Evolutionary conservation across 805 yeast species (phyloP), one percentile per base, ranked within the genome.

Genomic region (Candida alai): DNA sequence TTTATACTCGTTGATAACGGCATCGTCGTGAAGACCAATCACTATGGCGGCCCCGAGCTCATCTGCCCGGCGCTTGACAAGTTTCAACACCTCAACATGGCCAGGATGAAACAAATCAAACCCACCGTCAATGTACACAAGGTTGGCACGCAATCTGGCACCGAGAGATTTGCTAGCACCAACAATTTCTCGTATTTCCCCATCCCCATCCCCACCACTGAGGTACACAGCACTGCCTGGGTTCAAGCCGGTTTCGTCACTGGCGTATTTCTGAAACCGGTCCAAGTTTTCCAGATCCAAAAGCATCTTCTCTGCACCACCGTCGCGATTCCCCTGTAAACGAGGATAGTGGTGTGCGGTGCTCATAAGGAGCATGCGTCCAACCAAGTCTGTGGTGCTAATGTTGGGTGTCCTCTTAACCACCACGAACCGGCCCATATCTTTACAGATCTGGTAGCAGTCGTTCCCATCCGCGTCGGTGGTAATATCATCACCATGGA

Each of bases 401-500:
- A 93, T 93, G 51, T 89, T 89, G 10, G 88, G 90, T 0, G 98
- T 93, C 45, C 98, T 70, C 58, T 85, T 88, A 28, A 93, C 97
- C n/a, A 86, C 87, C 14, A 80, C 73, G 54, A 90, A 85, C 45
- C 90, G 63, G n/a, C 94, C 95, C 52, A 77, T 60, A 35, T 85
- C 86, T 55, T 90, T 89, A 45, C 89, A 85, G 17, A 57, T 70
- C 38, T 83, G 81, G 60, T 93, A 93, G 51, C 97, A 87, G 60
- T 93, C 98, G 37, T 85, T 80, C 2, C 98, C 98, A 51, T 86
- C 73, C 11, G 96, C 96, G 59, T 93, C 97, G 2, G 97, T 84
- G 17, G 97, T 93, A 45, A 93, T 87, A 54, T 93, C 98, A 59
- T 93, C 98, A 5, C 98, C 98, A 58, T 93, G 98, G 8, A 93